Evolutionary conservation across 2,329 filamentous ascomycete genomes (phyloP), one percentile per base, ranked within the genome.

Genomic region (Phaeosphaeriaceae sp.): DNA sequence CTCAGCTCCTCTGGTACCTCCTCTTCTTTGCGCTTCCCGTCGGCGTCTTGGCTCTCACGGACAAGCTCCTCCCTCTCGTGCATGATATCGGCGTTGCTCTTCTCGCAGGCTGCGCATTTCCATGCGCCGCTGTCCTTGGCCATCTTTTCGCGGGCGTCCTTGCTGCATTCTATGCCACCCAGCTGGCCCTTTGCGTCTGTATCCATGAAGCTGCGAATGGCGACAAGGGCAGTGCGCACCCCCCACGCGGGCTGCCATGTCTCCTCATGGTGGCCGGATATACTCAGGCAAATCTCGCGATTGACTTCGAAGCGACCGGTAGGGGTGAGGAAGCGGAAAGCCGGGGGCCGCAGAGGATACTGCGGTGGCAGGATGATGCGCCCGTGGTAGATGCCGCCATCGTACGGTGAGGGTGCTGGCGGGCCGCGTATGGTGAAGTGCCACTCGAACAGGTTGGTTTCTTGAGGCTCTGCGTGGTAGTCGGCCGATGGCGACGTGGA

Each of bases 161-260:
- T 88, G 24, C 82, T 86, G 3, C 89, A 89, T 65, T 97, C 93
- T 69, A 98, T 83, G 0, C 95, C 95, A 13, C 95, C 95, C 1
- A 99, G 82, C 81, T 98, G 95, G 1, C 95, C 95, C 67, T 86
- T 88, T 9, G 91, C 88, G 67, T 94, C 91, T 2, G 90, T 93
- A 76, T 96, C 93, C 93, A 99, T 98, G 78, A 97, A 97, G 67
- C 87, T 90, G 54, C 95, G 82, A 49, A 98, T 87, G 6, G 88
- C 88, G 4, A 88, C 83, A 56, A 99, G 81, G 17, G 95, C 94
- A 3, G 95, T 98, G 58, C 95, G 86, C 10, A 99, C 90, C 0
- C 95, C 95, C 95, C 95, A 99, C 0, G 95, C 95, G 0, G 95
- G 95, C 84, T 97, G 94, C 95, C 95, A 99, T 17, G 92, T 96